Evolutionary conservation across 352 stramenopile species (phyloP).

Genomic region (Globisporangium spinosum): DNA sequence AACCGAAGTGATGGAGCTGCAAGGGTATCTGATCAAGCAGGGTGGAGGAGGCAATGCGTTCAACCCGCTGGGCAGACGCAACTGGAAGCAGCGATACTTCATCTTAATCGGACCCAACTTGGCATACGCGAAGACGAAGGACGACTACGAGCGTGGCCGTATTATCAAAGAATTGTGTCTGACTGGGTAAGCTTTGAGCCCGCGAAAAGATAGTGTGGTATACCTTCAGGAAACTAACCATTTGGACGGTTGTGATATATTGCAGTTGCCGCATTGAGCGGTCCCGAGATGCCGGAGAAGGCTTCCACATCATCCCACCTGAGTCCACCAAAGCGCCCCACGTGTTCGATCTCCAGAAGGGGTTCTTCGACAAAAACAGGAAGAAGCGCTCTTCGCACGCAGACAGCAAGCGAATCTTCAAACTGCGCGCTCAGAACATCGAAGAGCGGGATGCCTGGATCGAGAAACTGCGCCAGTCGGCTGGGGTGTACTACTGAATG

Average conservation of each 20-base stretch:
- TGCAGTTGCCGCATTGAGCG: constrained; percentile 66
- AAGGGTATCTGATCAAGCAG: constrained; percentile 88
- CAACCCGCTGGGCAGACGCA: constrained; percentile 74
- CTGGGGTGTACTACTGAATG: constrained; percentile 33
- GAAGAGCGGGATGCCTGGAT: constrained; percentile 84
- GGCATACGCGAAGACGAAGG: constrained; percentile 82
- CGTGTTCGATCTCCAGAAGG: constrained; percentile 71
- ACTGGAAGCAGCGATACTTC: constrained; percentile 89
- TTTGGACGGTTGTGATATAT: background rate
- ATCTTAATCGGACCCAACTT: constrained; percentile 67
- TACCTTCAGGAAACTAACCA: background rate
- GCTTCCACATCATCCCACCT: constrained; percentile 76
- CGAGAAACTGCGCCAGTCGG: constrained; percentile 57
- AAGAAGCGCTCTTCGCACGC: constrained; percentile 67
- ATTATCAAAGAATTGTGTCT: constrained; percentile 86
- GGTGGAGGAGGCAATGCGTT: constrained; percentile 71
- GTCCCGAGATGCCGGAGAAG: constrained; percentile 73
- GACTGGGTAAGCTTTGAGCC: constrained; percentile 41
- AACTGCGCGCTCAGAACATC: constrained; percentile 78
- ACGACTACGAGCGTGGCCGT: constrained; percentile 82
- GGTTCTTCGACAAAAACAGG: constrained; percentile 79
- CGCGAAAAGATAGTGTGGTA: background rate
- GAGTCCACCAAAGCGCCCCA: constrained; percentile 44
- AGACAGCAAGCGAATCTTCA: constrained; percentile 77
- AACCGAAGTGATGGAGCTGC: constrained; percentile 51